Conservation (phyloP, 495 filamentous ascomycete species). For the Aspergillus diversus region DNA sequence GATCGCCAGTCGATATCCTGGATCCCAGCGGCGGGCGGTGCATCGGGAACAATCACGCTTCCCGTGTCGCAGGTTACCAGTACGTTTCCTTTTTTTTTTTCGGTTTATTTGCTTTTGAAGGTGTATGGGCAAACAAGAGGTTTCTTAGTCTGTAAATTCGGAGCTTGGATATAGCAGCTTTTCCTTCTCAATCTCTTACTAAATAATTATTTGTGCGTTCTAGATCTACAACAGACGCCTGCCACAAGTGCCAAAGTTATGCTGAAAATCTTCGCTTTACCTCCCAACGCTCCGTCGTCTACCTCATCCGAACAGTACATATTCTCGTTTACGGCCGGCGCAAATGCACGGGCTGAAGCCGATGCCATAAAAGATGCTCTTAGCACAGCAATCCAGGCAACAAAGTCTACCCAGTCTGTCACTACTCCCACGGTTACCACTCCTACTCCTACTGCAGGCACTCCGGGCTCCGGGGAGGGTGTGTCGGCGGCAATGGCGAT, state of each 20-base stretch:
- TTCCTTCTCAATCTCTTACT: not conserved
- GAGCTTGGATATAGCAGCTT: not conserved
- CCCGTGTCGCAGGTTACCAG: conserved; percentile 77
- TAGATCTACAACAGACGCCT: conserved; percentile 88
- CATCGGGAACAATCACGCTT: conserved; percentile 64
- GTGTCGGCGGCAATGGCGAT: conserved; percentile 62
- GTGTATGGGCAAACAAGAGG: no score
- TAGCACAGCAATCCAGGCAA: conserved; percentile 70
- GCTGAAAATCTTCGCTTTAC: conserved; percentile 80
- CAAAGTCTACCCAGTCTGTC: conserved; percentile 58
- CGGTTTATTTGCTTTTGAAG: not conserved
- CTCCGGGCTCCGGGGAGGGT: conserved; percentile 42
- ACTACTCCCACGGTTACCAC: conserved; percentile 25
- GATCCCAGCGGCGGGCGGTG: conserved; percentile 63
- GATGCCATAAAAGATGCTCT: conserved; percentile 81
- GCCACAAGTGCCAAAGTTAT: conserved; percentile 82
- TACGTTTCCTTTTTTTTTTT: conserved; percentile 40
- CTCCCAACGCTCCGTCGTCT: conserved; percentile 52
- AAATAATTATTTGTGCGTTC: conserved; percentile 3
- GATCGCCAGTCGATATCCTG: conserved; percentile 76
- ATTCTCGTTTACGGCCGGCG: conserved; percentile 82
- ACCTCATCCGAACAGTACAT: conserved; percentile 68
- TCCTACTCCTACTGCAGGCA: not conserved
- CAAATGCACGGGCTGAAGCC: conserved; percentile 77
- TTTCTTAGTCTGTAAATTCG: conserved; percentile 5